These are phyloP conservation scores for Alternaria metachromatica DNA, from an alignment of 2,329 filamentous ascomycete species.

Conservation along the genomic window DNA sequence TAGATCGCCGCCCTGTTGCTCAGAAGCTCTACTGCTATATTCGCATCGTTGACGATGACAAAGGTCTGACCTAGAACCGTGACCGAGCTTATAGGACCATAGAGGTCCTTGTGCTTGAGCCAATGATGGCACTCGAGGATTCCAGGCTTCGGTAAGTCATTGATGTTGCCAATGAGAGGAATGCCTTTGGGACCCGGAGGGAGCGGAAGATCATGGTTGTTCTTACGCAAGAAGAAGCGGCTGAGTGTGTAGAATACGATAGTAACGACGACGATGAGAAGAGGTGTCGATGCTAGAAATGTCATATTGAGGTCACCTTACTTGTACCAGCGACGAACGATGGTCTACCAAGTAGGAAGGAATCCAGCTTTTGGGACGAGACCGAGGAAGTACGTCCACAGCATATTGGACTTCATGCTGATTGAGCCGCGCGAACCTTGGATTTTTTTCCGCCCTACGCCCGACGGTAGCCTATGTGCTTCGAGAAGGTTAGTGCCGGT, in stretches of 20 bases:
- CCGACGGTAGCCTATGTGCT: neutral
- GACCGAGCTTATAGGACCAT: slow-evolving; percentile 41
- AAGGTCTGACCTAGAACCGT: slow-evolving; percentile 39
- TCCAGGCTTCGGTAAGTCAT: slow-evolving; percentile 54
- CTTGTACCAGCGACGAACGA: neutral
- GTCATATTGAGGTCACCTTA: neutral
- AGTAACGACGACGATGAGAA: neutral
- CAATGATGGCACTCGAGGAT: slow-evolving; percentile 52
- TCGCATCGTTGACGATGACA: slow-evolving; percentile 38
- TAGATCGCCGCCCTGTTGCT: slow-evolving; percentile 27
- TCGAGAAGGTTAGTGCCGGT: neutral
- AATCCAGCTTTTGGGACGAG: fast-evolving
- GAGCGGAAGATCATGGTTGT: slow-evolving; percentile 27
- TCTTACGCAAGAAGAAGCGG: neutral
- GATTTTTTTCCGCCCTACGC: neutral
- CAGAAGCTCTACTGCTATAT: slow-evolving; percentile 34
- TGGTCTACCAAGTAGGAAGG: too few species aligned
- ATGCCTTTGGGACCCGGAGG: slow-evolving; percentile 60
- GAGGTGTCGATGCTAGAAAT: neutral
- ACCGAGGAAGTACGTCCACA: too few species aligned
- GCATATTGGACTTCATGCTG: neutral
- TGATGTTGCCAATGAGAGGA: slow-evolving; percentile 59
- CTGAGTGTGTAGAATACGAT: neutral
- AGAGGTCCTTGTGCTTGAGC: slow-evolving; percentile 51
- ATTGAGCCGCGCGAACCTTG: neutral